phyloP scores from a whole-genome alignment of 495 filamentous ascomycete species.

The Clohesyomyces aquaticus region DNA sequence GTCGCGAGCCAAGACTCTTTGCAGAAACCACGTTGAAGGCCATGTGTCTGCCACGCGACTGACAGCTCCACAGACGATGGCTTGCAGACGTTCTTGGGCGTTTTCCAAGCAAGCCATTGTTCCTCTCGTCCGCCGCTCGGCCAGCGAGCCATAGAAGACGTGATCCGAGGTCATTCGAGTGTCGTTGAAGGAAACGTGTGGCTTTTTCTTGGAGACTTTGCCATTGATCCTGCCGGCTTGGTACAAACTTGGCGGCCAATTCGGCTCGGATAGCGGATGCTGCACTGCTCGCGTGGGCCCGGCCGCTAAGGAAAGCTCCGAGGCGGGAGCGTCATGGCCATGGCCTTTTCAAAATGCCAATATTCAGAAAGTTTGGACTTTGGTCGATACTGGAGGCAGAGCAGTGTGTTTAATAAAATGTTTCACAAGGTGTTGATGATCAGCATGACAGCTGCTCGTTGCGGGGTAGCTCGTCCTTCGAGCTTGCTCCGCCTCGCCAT shows the following conservation, averaged over 20 bases:
- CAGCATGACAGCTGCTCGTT: background rate
- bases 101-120: background rate
- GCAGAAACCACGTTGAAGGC: background rate
- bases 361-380: no score
- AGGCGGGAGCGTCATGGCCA: no score
- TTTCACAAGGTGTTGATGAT: background rate
- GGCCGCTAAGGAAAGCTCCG: background rate
- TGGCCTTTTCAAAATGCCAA: no score
- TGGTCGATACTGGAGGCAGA: no score
- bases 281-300: background rate
- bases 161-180: constrained; percentile 24
- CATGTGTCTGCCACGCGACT: background rate
- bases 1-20: constrained; percentile 6
- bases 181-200: constrained; percentile 6
- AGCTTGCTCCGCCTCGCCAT: background rate
- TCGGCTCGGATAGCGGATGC: background rate
- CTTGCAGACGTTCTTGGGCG: background rate
- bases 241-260: constrained; percentile 12
- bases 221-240: constrained; percentile 26
- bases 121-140: constrained; percentile 8
- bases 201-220: constrained; percentile 9
- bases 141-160: background rate
- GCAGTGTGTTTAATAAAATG: no score
- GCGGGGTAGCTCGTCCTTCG: background rate
- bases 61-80: background rate